Conservation (phyloP, 176 grass and related monocot species). For the sorghum (Sorghum bicolor) region Sorghum_bicolor_NCBIv3 NC_012872.2:70141001-70141500, state of each 20-base stretch:
- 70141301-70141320: slow-evolving; percentile 8
- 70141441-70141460: not conserved
- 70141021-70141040: no score
- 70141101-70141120: not conserved
- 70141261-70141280: slow-evolving; percentile 8
- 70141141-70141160: not conserved
- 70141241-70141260: not conserved
- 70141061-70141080: not conserved
- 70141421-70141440: not conserved
- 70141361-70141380: not conserved
- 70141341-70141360: not conserved
- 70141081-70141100: not conserved
- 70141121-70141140: not conserved
- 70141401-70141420: slow-evolving; percentile 21
- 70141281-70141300: slow-evolving; percentile 5
- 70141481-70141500: slow-evolving; percentile 8
- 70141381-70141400: slow-evolving; percentile 8
- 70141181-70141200: not conserved
- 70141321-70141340: slow-evolving; percentile 8
- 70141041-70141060: no score
- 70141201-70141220: slow-evolving; percentile 32
- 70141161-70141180: not conserved
- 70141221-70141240: not conserved
- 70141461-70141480: slow-evolving; percentile 5
- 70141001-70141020: no score